Evolutionary conservation across 495 filamentous ascomycete species (phyloP).

Genomic region (Hyaloscypha bicolor): DNA sequence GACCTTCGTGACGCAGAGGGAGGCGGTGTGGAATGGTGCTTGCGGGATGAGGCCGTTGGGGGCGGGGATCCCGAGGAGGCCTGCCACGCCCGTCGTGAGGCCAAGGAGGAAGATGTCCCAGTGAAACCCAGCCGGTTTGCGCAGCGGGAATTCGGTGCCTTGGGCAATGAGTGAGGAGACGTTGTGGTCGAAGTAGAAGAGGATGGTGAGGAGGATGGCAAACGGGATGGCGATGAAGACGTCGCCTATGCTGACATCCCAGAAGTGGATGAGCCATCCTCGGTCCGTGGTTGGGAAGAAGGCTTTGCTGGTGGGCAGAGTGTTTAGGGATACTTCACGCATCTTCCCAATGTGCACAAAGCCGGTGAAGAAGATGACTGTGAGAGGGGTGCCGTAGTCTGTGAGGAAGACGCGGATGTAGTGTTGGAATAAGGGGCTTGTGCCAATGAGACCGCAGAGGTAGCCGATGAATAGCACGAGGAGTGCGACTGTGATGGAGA

Average conservation of each 20-base stretch:
- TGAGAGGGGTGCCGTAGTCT: constrained; percentile 82
- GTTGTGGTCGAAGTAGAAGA: constrained; percentile 96
- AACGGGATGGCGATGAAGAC: constrained; percentile 91
- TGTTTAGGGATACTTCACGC: constrained; percentile 62
- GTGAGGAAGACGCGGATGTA: constrained; percentile 76
- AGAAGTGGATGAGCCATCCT: constrained; percentile 85
- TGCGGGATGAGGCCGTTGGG: constrained; percentile 94
- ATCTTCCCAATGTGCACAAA: constrained; percentile 86
- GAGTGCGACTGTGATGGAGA: constrained; percentile 72
- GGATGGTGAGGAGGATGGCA: constrained; percentile 78
- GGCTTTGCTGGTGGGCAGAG: constrained; percentile 69
- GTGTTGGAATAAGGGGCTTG: constrained; percentile 69
- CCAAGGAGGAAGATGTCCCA: constrained; percentile 95
- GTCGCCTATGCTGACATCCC: constrained; percentile 74
- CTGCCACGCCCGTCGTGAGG: constrained; percentile 80
- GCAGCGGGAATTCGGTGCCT: constrained; percentile 87
- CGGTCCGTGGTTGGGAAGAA: constrained; percentile 83
- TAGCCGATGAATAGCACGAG: constrained; percentile 75
- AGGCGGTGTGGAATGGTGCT: constrained; percentile 89
- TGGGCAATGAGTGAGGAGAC: constrained; percentile 89
- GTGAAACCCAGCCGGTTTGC: constrained; percentile 92
- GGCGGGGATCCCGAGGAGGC: constrained; percentile 83
- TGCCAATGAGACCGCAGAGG: constrained; percentile 68
- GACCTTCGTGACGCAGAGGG: constrained; percentile 73
- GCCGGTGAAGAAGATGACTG: constrained; percentile 84